Base-by-base conservation (phyloP, 2,329 filamentous ascomycete genomes). In the Hymenoscyphus fructigenus region DNA sequence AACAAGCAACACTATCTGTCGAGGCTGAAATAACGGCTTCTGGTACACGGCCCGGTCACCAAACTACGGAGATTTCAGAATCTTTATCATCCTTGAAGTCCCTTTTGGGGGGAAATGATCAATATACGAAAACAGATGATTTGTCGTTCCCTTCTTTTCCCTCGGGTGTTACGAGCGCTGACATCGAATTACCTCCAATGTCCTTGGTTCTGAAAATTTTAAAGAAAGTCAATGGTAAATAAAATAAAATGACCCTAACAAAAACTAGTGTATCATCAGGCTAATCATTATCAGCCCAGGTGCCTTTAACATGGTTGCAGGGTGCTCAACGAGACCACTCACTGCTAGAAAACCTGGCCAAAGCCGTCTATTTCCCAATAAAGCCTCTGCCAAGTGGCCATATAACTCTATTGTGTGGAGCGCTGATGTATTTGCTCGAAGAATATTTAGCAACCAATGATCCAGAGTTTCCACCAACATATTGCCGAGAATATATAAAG, bases 311-410 rank as follows among this genome's bases (percentile, higher is more conserved):
- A 32, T 62, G 65, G 44, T 28, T 68, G 23, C 67, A 68, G 17
- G 63, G 57, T 32, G 65, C 57, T 23, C 57, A 63, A 5, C 59
- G 63, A 59, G 63, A 68, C 41, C 64, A 67, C n/a, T 59, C 61
- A 2, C 55, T 65, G 23, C 57, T 68, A 3, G 67, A 68, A 29
- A 36, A 60, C n/a, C 26, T 68, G 12, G 67, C 65, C 53, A 68
- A 61, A 59, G 65, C 64, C 50, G 58, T 68, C 20, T 68, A 68
- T 47, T 65, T 68, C 56, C 67, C 67, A 10, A 63, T 63, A n/a
- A 64, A 41, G 17, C 58, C 58, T 34, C 29, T 63, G 5, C 66
- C 65, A n/a, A 64, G 62, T 41, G 65, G 59, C 3, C 62, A 67
- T 29, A 26, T 65, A 12, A 67, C 62, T 5, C 61, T 68, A 5